A percentile compares a stretch with the other conserved stretches of the same genome.
Conservation (phyloP, 192 early-diverging fungal species). For the Entomortierella lignicola region DNA sequence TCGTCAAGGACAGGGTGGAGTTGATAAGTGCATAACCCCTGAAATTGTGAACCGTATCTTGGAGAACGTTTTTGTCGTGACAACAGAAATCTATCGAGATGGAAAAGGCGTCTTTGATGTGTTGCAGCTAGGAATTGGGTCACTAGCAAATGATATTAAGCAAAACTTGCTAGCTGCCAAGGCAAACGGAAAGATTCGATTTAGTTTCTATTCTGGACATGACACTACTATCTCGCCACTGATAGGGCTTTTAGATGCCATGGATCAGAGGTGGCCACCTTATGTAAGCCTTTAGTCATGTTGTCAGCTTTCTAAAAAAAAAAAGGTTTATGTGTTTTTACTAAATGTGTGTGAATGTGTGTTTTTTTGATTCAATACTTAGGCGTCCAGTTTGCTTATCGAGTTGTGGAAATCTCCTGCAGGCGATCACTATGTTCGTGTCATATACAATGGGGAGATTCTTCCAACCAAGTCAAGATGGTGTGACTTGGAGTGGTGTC, state of each 20-base stretch:
- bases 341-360: neutral
- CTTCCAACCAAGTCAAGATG: conserved; percentile 22
- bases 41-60: conserved; percentile 7
- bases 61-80: conserved; percentile 19
- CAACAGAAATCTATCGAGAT: conserved; percentile 32
- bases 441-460: conserved; percentile 30
- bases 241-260: conserved; percentile 29
- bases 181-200: conserved; percentile 8
- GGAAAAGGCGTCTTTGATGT: conserved; percentile 24
- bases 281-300: conserved; percentile 21
- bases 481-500: conserved; percentile 49
- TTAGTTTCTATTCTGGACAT: conserved; percentile 41
- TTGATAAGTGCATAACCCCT: conserved; percentile 17
- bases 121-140: conserved; percentile 37
- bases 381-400: conserved; percentile 34
- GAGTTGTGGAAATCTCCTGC: conserved; percentile 31
- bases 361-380: neutral
- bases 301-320: too few species aligned
- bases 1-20: neutral
- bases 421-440: conserved; percentile 32
- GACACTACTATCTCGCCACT: conserved; percentile 41
- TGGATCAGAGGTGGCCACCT: conserved; percentile 44
- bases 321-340: neutral
- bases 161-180: conserved; percentile 27
- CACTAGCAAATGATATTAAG: conserved; percentile 36